Evolutionary conservation across 2,329 filamentous ascomycete species (phyloP).

Genomic region (Metarhizium brunneum): DNA sequence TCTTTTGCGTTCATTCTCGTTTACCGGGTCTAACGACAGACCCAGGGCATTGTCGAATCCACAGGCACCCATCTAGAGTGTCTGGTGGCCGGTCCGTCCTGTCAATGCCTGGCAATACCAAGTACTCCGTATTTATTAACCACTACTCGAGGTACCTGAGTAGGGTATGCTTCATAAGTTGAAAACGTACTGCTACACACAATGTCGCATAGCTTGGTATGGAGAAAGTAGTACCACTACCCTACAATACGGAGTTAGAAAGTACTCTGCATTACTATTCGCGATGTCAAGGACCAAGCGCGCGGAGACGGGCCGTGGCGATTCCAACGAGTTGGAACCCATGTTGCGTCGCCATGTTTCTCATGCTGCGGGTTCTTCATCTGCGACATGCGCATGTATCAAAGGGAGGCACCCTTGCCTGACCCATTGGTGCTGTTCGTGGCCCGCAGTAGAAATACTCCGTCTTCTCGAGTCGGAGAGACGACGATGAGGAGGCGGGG

Average conservation of each 20-base stretch:
- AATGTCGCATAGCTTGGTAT: neutral
- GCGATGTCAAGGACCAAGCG: neutral
- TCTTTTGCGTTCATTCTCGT: neutral
- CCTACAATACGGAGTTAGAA: neutral
- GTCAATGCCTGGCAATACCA: neutral
- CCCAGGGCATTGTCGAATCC: no score
- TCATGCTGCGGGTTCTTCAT: slow-evolving; percentile 8
- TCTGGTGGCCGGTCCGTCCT: neutral
- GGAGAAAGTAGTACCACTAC: neutral
- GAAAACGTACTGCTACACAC: neutral
- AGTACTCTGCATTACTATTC: neutral
- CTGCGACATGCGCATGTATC: slow-evolving; percentile 9
- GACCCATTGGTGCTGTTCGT: no score
- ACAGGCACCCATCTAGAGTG: neutral
- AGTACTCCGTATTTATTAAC: no score
- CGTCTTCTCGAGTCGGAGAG: no score
- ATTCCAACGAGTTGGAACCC: slow-evolving; percentile 4
- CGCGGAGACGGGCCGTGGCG: slow-evolving; percentile 9
- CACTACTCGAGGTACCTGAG: no score
- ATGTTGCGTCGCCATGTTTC: slow-evolving; percentile 6
- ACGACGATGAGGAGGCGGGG: no score
- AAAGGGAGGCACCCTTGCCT: neutral
- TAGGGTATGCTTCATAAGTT: no score
- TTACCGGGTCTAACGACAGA: neutral
- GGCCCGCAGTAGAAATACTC: no score